Percentiles rank a stretch among this genome's conserved stretches.
Conservation (phyloP, 2,329 filamentous ascomycete genomes). For the Colletotrichum kahawae region DNA sequence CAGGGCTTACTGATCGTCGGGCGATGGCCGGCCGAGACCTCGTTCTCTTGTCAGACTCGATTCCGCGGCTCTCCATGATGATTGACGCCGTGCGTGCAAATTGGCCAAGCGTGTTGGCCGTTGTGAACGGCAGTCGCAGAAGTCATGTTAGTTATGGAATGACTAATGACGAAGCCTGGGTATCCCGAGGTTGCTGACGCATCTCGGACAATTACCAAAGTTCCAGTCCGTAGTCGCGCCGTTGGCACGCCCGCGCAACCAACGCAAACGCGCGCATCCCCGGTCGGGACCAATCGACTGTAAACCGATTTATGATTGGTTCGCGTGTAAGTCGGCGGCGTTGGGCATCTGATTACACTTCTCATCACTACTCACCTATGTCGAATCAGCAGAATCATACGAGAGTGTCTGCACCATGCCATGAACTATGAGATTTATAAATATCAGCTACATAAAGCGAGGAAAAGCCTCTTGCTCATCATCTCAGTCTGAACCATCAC, state of each 20-base stretch:
- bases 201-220: neutral
- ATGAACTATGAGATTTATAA: neutral
- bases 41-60: neutral
- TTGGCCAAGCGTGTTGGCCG: neutral
- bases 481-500: neutral
- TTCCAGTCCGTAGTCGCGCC: neutral
- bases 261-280: slow-evolving; percentile 27
- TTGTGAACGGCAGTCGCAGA: neutral
- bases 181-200: neutral
- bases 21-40: slow-evolving; percentile 22
- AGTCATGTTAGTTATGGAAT: neutral
- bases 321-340: neutral
- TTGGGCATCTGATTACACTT: neutral
- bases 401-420: neutral
- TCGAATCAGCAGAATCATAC: neutral
- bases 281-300: neutral
- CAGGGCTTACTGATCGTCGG: slow-evolving; percentile 28
- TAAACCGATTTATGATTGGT: neutral
- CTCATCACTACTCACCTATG: neutral
- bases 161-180: neutral
- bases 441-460: neutral
- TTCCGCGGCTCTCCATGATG: slow-evolving; percentile 22
- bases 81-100: neutral
- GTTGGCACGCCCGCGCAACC: neutral
- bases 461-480: neutral